Conservation (phyloP, 768 basidiomycete genomes). For the Phylloporus arenicola region DNA sequence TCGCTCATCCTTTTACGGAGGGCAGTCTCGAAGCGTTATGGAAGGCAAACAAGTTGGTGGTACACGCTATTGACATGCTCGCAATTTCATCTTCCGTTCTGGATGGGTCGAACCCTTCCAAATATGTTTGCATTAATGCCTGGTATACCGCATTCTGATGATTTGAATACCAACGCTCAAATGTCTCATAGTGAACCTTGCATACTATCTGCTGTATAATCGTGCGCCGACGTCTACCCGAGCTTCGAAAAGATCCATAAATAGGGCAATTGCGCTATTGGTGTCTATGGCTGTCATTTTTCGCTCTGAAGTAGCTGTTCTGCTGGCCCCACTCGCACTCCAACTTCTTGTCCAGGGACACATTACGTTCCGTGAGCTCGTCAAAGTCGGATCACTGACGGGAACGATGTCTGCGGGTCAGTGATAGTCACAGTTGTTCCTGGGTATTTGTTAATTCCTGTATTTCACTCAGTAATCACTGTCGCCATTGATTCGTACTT, state of each 20-base stretch:
- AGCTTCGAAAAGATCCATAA: conserved; percentile 32
- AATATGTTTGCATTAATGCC: conserved; percentile 88
- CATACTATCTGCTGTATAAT: conserved; percentile 44
- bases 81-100: conserved; percentile 91
- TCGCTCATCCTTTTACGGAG: conserved; percentile 60
- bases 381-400: conserved; percentile 47
- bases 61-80: conserved; percentile 69
- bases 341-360: conserved; percentile 45
- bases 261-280: conserved; percentile 51
- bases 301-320: conserved; percentile 70
- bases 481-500: conserved; percentile 76
- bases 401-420: conserved; percentile 50
- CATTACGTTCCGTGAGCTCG: conserved; percentile 38
- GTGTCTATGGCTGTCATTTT: conserved; percentile 66
- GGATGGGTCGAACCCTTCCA: conserved; percentile 89
- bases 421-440: conserved; percentile 7
- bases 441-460: not conserved
- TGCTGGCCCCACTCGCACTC: conserved; percentile 58
- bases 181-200: conserved; percentile 44
- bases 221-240: conserved; percentile 34
- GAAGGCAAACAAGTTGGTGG: conserved; percentile 46
- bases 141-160: conserved; percentile 41
- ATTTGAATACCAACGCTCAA: not conserved
- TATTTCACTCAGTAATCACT: conserved; percentile 45
- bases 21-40: conserved; percentile 61